Evolutionary conservation across 352 stramenopile genomes (phyloP).

Genomic region (Phytopythium montanum): DNA sequence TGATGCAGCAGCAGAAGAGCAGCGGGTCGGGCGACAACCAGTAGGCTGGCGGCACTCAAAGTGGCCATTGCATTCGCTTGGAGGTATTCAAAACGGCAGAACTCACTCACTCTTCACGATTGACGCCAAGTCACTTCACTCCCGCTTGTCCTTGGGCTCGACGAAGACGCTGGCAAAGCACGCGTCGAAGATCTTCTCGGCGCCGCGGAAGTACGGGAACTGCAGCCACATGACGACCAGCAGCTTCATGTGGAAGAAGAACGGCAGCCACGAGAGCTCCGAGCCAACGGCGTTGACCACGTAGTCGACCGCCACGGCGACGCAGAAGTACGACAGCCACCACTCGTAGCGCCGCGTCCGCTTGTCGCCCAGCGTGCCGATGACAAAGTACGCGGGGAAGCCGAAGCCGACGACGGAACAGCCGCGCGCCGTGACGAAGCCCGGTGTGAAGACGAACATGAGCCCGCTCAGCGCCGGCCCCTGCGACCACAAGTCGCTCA

Average conservation of each 20-base stretch:
- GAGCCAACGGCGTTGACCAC: conserved; percentile 48
- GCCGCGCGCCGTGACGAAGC: conserved; percentile 77
- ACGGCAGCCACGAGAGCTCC: conserved; percentile 71
- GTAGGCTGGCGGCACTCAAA: not conserved
- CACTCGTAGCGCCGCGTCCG: conserved; percentile 79
- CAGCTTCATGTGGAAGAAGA: conserved; percentile 87
- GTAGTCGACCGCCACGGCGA: conserved; percentile 70
- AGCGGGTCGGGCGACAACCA: conserved; percentile 16
- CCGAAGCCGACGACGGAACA: conserved; percentile 72
- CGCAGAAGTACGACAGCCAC: conserved; percentile 84
- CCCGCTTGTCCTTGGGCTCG: conserved; percentile 29
- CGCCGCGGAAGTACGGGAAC: conserved; percentile 88
- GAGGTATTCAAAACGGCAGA: not conserved
- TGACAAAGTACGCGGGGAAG: conserved; percentile 80
- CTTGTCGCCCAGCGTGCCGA: conserved; percentile 75
- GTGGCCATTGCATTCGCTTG: not conserved
- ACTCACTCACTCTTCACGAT: not conserved
- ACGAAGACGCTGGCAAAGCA: conserved; percentile 78
- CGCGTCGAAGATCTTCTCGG: conserved; percentile 76
- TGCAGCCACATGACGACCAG: conserved; percentile 86
- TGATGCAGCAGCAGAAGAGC: conserved; percentile 48
- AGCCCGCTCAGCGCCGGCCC: conserved; percentile 71
- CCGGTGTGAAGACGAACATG: conserved; percentile 84
- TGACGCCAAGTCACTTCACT: conserved; percentile 33
- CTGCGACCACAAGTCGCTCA: conserved; percentile 78